Evolutionary conservation across 1,284 basidiomycete genomes (phyloP).

Genomic region (Austroboletus niveus): DNA sequence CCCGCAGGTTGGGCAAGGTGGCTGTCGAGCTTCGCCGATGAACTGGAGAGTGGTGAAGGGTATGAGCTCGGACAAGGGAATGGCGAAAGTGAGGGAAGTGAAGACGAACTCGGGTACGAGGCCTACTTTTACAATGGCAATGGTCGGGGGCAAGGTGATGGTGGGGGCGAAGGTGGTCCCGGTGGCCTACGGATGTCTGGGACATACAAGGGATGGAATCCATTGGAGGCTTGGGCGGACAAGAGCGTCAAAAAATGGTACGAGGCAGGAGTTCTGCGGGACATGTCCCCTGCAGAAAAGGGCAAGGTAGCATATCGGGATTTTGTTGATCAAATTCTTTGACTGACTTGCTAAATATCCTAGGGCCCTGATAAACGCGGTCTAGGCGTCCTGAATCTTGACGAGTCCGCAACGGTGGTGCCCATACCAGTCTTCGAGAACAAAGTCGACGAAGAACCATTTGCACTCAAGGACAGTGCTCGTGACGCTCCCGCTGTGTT

Average conservation of each 20-base stretch:
- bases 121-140: slow-evolving; percentile 81
- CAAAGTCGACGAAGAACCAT: slow-evolving; percentile 26
- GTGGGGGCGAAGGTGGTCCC: slow-evolving; percentile 67
- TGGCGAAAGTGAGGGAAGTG: slow-evolving; percentile 60
- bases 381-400: slow-evolving; percentile 40
- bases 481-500: slow-evolving; percentile 51
- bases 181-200: slow-evolving; percentile 71
- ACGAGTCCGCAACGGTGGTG: slow-evolving; percentile 44
- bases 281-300: slow-evolving; percentile 41
- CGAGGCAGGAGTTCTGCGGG: slow-evolving; percentile 67
- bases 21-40: slow-evolving; percentile 91
- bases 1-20: slow-evolving; percentile 93
- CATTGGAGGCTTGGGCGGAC: slow-evolving; percentile 90
- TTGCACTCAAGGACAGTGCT: slow-evolving; percentile 30
- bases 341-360: slow-evolving; percentile 11
- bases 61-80: slow-evolving; percentile 68
- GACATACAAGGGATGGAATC: slow-evolving; percentile 87
- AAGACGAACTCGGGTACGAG: slow-evolving; percentile 85
- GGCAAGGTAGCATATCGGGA: slow-evolving; percentile 44
- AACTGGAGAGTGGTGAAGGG: slow-evolving; percentile 86
- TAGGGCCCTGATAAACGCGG: slow-evolving; percentile 32
- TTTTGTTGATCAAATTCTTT: slow-evolving; percentile 7
- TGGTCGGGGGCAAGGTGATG: slow-evolving; percentile 72
- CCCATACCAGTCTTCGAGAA: slow-evolving; percentile 50
- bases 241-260: slow-evolving; percentile 83